A percentile compares a stretch with the other conserved stretches of the same genome.
Evolutionary conservation across 2,329 filamentous ascomycete species (phyloP).

Genomic region (Fusarium piperis): DNA sequence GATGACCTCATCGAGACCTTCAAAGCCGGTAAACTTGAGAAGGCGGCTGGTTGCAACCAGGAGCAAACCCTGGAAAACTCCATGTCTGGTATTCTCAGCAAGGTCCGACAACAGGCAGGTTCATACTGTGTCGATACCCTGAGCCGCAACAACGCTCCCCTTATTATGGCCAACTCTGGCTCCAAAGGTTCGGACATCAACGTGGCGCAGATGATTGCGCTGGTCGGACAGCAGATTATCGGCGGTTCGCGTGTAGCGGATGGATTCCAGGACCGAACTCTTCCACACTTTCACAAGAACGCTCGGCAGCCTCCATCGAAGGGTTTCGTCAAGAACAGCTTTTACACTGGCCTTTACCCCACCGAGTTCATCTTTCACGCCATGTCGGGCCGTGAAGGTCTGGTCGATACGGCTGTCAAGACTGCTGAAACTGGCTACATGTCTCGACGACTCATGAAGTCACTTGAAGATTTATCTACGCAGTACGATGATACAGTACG

Average conservation of each 20-base stretch:
- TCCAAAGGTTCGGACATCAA: slow-evolving; percentile 98
- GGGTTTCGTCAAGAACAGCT: slow-evolving; percentile 96
- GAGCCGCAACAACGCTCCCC: slow-evolving; percentile 89
- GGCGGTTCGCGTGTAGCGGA: slow-evolving; percentile 91
- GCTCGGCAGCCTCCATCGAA: slow-evolving; percentile 92
- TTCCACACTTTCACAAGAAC: slow-evolving; percentile 96
- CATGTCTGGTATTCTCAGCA: slow-evolving; percentile 90
- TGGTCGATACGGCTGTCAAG: slow-evolving; percentile 98
- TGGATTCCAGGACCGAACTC: slow-evolving; percentile 93
- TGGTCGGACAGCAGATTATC: slow-evolving; percentile 98
- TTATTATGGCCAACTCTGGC: slow-evolving; percentile 97
- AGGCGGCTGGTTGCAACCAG: slow-evolving; percentile 88
- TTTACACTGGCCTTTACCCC: slow-evolving; percentile 90
- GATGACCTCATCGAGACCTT: slow-evolving; percentile 85
- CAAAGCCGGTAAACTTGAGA: slow-evolving; percentile 82
- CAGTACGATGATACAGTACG: slow-evolving; percentile 95
- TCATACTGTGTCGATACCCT: slow-evolving; percentile 89
- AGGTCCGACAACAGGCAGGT: slow-evolving; percentile 91
- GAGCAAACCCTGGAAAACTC: slow-evolving; percentile 91
- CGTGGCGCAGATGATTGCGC: slow-evolving; percentile 98
- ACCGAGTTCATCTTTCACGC: slow-evolving; percentile 98
- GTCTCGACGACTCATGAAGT: slow-evolving; percentile 98
- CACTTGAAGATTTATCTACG: slow-evolving; percentile 90
- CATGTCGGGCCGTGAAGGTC: slow-evolving; percentile 96
- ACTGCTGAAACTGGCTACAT: slow-evolving; percentile 99